These are phyloP conservation scores for Holtermannia corniformis DNA, from an alignment of 768 basidiomycete species.

Conservation along the genomic window DNA sequence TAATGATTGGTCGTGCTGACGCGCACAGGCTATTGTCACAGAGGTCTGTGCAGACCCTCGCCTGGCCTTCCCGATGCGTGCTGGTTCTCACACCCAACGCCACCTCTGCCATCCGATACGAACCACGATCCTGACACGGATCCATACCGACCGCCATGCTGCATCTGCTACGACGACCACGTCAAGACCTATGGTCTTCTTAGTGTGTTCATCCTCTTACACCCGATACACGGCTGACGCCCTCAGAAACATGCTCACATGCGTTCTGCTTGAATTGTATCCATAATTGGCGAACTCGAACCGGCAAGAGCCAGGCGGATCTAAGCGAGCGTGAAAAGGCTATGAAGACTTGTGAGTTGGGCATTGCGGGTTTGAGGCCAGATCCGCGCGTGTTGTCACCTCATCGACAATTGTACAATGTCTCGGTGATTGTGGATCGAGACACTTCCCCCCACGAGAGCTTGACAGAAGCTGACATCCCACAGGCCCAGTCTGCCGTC, in stretches of 20 bases:
- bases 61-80: too few species aligned
- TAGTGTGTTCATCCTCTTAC: too few species aligned
- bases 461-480: too few species aligned
- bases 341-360: not conserved
- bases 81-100: too few species aligned
- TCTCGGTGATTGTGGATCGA: too few species aligned
- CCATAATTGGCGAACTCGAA: not conserved
- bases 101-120: too few species aligned
- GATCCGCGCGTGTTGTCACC: too few species aligned
- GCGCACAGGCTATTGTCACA: not conserved
- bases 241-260: not conserved
- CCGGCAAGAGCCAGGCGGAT: not conserved
- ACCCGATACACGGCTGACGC: not conserved
- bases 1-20: not conserved
- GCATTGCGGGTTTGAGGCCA: too few species aligned
- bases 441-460: too few species aligned
- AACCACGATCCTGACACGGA: too few species aligned
- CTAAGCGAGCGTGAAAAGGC: not conserved
- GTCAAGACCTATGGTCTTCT: not conserved
- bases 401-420: too few species aligned
- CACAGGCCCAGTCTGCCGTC: not conserved
- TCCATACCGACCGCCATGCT: not conserved
- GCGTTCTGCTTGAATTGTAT: not conserved
- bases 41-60: not conserved
- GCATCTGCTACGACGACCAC: not conserved